phyloP scores from a whole-genome alignment of 176 grass and related monocot species.

The Triticum monococcum region DNA sequence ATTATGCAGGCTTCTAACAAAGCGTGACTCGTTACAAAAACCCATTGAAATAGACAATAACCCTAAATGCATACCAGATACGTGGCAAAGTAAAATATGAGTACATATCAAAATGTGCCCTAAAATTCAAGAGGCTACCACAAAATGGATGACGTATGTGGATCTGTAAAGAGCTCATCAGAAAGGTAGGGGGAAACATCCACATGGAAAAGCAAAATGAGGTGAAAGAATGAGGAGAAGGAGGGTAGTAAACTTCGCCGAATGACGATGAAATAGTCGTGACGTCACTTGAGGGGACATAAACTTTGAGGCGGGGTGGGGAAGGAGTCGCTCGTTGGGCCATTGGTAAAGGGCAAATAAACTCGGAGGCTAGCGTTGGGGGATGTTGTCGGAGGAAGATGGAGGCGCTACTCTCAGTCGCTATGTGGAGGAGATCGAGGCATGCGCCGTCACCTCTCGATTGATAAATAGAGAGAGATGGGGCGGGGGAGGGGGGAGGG shows the following conservation, averaged over 20 bases:
- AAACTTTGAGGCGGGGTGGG: background rate
- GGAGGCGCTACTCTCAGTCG: background rate
- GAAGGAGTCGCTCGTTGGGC: background rate
- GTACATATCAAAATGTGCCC: too few relatives aligned
- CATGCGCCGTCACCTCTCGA: too few relatives aligned
- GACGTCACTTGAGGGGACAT: background rate
- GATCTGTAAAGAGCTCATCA: too few relatives aligned
- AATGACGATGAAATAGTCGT: background rate
- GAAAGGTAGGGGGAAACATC: background rate
- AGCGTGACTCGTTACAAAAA: background rate
- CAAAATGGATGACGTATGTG: too few relatives aligned
- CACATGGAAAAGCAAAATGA: background rate
- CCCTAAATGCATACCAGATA: background rate
- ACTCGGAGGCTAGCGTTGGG: background rate
- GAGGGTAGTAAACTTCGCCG: background rate
- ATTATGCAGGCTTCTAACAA: background rate
- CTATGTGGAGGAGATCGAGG: too few relatives aligned
- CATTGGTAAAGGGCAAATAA: background rate
- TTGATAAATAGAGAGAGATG: too few relatives aligned
- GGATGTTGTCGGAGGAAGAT: background rate
- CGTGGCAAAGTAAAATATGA: background rate
- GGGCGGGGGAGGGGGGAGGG: too few relatives aligned
- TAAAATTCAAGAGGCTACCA: too few relatives aligned
- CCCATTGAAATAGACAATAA: background rate
- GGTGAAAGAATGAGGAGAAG: too few relatives aligned